A percentile compares a stretch with the other conserved stretches of the same genome.
Evolutionary conservation across 305 asterid species (phyloP).

Genomic region (Solanum hybrid): DNA sequence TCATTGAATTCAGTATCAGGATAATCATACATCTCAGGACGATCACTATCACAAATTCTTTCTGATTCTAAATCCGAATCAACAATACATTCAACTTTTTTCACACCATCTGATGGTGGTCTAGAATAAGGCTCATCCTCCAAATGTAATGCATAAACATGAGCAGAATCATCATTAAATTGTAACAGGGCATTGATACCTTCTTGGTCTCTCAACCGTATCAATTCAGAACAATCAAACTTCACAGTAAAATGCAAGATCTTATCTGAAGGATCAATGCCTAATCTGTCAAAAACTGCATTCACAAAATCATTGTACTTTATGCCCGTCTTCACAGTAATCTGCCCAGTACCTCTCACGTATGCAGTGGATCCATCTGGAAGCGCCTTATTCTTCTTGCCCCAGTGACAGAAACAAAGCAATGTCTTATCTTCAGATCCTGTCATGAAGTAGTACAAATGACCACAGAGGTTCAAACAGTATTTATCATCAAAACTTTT

Average conservation of each 20-base stretch:
- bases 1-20: too few relatives aligned
- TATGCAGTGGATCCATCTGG: not conserved
- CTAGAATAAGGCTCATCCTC: not conserved
- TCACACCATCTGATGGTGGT: not conserved
- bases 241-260: not conserved
- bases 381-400: not conserved
- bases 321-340: not conserved
- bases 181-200: not conserved
- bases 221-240: not conserved
- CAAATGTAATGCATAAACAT: not conserved
- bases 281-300: not conserved
- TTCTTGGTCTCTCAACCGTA: not conserved
- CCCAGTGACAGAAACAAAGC: constrained; percentile 1
- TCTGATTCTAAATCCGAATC: constrained; percentile 1
- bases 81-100: not conserved
- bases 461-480: not conserved
- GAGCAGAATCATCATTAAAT: not conserved
- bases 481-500: not conserved
- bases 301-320: not conserved
- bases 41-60: too few relatives aligned
- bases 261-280: not conserved
- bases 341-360: not conserved
- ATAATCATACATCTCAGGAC: too few relatives aligned
- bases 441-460: not conserved
- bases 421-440: not conserved